These are phyloP conservation scores for Calvatia gigantea DNA, from an alignment of 768 basidiomycete genomes.

Conservation along the genomic window DNA sequence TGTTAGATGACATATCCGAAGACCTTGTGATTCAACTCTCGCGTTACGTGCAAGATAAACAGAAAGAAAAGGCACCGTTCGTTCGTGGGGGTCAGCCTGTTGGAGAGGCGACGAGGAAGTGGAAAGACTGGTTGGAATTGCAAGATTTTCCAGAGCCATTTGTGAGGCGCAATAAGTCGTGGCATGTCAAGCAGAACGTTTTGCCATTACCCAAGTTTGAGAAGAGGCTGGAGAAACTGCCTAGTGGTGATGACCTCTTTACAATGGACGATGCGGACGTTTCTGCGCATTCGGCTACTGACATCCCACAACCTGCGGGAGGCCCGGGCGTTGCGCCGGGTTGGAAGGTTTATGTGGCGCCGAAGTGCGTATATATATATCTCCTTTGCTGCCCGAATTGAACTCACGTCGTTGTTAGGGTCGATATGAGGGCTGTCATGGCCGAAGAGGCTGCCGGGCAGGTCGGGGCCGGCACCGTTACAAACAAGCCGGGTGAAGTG, in stretches of 20 bases:
- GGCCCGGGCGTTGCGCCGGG: conserved; percentile 21
- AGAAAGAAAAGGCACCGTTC: conserved; percentile 63
- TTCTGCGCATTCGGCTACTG: conserved; percentile 32
- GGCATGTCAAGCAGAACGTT: conserved; percentile 15
- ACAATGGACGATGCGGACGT: conserved; percentile 78
- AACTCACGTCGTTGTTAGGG: conserved; percentile 36
- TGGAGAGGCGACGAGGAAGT: conserved; percentile 51
- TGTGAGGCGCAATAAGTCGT: conserved; percentile 23
- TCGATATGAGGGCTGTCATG: conserved; percentile 85
- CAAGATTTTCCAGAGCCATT: conserved; percentile 68
- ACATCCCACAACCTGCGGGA: background rate
- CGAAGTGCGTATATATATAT: conserved; percentile 40
- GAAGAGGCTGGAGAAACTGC: conserved; percentile 18
- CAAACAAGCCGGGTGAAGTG: background rate
- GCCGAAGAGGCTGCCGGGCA: conserved; percentile 56
- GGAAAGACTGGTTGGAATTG: conserved; percentile 65
- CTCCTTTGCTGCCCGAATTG: conserved; percentile 5
- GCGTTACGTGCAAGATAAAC: conserved; percentile 50
- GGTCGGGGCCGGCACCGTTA: conserved; percentile 9
- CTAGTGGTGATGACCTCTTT: conserved; percentile 69
- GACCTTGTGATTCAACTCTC: conserved; percentile 68
- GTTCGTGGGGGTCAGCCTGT: conserved; percentile 55
- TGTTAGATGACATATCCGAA: conserved; percentile 73
- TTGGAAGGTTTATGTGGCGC: conserved; percentile 48
- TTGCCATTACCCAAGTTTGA: conserved; percentile 13